Conservation (phyloP, 148 eudicot species). For the Vaccinium corymbosum region DNA sequence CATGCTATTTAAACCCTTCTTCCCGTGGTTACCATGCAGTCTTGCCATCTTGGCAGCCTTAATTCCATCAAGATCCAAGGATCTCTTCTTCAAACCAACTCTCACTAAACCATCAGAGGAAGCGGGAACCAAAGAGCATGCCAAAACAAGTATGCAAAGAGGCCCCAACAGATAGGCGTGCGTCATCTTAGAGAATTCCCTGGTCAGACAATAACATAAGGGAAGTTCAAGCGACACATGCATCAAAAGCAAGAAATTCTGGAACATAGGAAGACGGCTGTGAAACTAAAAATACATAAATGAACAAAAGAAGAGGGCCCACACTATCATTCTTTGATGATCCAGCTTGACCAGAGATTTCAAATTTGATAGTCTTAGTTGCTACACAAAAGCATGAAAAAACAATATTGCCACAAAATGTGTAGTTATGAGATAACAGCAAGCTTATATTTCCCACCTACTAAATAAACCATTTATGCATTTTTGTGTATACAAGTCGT, state of each 20-base stretch:
- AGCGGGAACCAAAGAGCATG: slow-evolving; percentile 35
- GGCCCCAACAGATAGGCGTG: slow-evolving; percentile 25
- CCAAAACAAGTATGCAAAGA: slow-evolving; percentile 39
- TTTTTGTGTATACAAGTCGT: not conserved
- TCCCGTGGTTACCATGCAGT: slow-evolving; percentile 30
- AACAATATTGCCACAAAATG: not conserved
- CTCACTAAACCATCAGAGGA: slow-evolving; percentile 51
- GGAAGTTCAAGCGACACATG: not conserved
- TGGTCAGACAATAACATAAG: slow-evolving; percentile 4
- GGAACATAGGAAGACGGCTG: not conserved
- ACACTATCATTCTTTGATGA: not conserved
- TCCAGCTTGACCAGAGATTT: not conserved
- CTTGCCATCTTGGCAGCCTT: slow-evolving; percentile 52
- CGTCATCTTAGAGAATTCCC: slow-evolving; percentile 43
- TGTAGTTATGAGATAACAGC: not conserved
- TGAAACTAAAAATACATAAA: not conserved
- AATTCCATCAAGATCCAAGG: slow-evolving; percentile 45
- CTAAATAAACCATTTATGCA: not conserved
- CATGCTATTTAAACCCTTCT: slow-evolving; percentile 27
- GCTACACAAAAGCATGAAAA: not conserved
- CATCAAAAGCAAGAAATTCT: not conserved
- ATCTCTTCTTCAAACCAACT: slow-evolving; percentile 56
- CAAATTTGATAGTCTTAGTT: not conserved
- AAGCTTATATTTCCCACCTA: not conserved
- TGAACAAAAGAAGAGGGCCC: not conserved